These are phyloP conservation scores for Platanthera guangdongensis DNA, from an alignment of 106 monocot species.

Conservation along the genomic window DNA sequence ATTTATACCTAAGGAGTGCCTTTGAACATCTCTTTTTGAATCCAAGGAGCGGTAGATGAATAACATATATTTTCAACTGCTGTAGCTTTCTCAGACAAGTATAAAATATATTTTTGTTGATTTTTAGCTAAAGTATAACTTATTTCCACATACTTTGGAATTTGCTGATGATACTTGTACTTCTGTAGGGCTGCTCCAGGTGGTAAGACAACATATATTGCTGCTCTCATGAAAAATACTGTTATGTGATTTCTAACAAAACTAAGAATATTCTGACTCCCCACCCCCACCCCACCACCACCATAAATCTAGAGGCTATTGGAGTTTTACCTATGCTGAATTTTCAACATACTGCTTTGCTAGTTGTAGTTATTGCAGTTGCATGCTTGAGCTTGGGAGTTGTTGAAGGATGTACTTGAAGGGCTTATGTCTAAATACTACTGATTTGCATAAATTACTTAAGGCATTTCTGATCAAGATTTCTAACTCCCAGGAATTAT, in stretches of 20 bases:
- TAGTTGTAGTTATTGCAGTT: not conserved
- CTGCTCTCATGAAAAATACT: slow-evolving; percentile 93
- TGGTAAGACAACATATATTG: slow-evolving; percentile 98
- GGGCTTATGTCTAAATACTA: not conserved
- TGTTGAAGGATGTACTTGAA: not conserved
- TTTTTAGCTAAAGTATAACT: not conserved
- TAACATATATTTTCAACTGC: not conserved
- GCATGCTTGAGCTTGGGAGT: not conserved
- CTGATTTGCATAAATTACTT: not conserved
- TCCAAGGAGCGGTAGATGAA: not conserved
- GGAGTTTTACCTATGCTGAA: not conserved
- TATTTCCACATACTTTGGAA: not conserved
- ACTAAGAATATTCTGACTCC: not conserved
- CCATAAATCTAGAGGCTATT: not conserved
- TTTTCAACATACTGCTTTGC: not conserved
- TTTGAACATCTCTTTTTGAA: not conserved
- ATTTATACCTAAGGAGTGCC: not conserved
- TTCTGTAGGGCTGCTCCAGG: slow-evolving; percentile 85
- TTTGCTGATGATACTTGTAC: slow-evolving; percentile 8
- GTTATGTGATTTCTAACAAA: slow-evolving; percentile 28
- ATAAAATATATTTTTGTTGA: too few species aligned
- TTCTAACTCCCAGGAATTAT: slow-evolving; percentile 52
- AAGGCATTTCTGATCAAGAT: not conserved
- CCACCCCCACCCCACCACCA: too few species aligned
- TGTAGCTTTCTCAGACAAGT: not conserved